A percentile compares a stretch with the other conserved stretches of the same genome.
These are phyloP conservation scores for Pythium biforme DNA, from an alignment of 352 stramenopile species.

Conservation along the genomic window DNA sequence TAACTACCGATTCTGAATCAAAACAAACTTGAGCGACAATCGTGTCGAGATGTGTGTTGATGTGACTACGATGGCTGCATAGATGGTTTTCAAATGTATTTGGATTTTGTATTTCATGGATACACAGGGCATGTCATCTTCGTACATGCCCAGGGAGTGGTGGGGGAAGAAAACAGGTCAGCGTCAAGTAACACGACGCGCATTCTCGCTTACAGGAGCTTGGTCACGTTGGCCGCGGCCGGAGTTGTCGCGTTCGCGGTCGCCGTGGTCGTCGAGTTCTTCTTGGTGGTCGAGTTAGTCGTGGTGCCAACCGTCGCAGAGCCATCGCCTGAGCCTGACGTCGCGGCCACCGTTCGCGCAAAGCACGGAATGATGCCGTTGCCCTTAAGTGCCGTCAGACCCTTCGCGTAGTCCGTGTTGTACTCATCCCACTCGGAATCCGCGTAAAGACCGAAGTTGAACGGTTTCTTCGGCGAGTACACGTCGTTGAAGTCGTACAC, in stretches of 20 bases:
- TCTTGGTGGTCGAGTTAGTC: slow-evolving; percentile 18
- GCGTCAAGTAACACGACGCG: background rate
- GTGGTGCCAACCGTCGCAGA: slow-evolving; percentile 31
- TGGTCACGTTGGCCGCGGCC: slow-evolving; percentile 3
- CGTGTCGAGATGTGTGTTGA: background rate
- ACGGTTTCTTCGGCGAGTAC: slow-evolving; percentile 57
- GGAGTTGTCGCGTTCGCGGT: slow-evolving; percentile 25
- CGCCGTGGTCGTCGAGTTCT: slow-evolving; percentile 14
- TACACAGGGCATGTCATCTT: background rate
- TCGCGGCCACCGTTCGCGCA: slow-evolving; percentile 36
- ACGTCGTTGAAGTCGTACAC: slow-evolving; percentile 77
- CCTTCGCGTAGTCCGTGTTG: slow-evolving; percentile 69
- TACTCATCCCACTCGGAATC: slow-evolving; percentile 61
- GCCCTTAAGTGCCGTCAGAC: slow-evolving; percentile 61
- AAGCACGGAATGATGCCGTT: slow-evolving; percentile 76
- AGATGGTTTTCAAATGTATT: background rate
- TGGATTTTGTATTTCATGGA: slow-evolving; percentile 16
- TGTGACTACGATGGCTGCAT: too few relatives aligned
- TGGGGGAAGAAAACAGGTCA: background rate
- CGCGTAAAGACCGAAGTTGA: slow-evolving; percentile 75
- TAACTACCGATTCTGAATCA: background rate
- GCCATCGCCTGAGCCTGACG: slow-evolving; percentile 31
- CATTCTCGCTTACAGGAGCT: slow-evolving; percentile 12
- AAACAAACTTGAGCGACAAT: background rate
- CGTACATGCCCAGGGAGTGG: background rate